These are phyloP conservation scores for Bertia moriformis DNA, from an alignment of 2,329 filamentous ascomycete genomes.

Conservation along the genomic window DNA sequence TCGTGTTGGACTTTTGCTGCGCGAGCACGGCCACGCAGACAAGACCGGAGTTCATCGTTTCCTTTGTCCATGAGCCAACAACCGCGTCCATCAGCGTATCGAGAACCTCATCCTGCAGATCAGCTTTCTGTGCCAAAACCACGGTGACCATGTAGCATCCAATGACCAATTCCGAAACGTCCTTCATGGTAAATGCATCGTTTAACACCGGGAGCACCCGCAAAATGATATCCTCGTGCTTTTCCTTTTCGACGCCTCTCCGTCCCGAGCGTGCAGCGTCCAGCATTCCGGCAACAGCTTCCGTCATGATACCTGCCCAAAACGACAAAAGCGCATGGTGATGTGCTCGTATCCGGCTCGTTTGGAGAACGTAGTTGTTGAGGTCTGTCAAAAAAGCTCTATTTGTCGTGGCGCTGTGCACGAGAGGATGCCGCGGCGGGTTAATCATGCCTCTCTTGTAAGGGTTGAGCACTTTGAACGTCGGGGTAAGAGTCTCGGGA, in stretches of 20 bases:
- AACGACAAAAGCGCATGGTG: constrained; percentile 71
- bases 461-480: constrained; percentile 72
- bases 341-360: constrained; percentile 57
- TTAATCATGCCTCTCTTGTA: constrained; percentile 67
- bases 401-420: constrained; percentile 71
- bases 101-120: constrained; percentile 66
- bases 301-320: constrained; percentile 78
- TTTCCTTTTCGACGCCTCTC: constrained; percentile 60
- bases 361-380: constrained; percentile 65
- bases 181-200: constrained; percentile 61
- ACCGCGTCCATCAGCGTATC: constrained; percentile 82
- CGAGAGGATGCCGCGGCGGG: constrained; percentile 67
- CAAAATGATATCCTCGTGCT: constrained; percentile 65
- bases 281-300: constrained; percentile 71
- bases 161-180: constrained; percentile 65
- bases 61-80: constrained; percentile 58
- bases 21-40: constrained; percentile 70
- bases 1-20: constrained; percentile 55
- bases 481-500: constrained; percentile 56
- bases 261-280: constrained; percentile 66
- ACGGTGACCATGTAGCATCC: constrained; percentile 85
- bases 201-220: constrained; percentile 56
- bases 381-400: constrained; percentile 61
- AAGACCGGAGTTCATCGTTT: constrained; percentile 60
- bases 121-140: constrained; percentile 70